A percentile compares a stretch with the other conserved stretches of the same genome.
Evolutionary conservation across 83 land plant species (phyloP).

Genomic region (Picea abies): DNA sequence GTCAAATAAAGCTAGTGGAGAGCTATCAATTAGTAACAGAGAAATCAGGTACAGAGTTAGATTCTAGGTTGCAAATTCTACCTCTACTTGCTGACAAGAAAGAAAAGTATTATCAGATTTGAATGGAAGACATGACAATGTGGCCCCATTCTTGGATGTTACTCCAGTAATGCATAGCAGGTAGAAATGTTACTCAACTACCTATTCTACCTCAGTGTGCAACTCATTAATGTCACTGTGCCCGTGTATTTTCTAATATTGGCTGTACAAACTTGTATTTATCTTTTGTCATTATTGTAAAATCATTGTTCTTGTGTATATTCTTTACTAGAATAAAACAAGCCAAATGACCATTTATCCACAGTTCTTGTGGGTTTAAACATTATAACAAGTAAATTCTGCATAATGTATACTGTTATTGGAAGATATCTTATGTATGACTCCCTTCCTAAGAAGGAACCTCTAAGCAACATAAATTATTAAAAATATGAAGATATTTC

Average conservation of each 20-base stretch:
- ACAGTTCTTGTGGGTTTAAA: neutral
- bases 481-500: neutral
- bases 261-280: neutral
- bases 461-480: neutral
- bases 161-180: too few species aligned
- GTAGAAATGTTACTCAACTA: too few species aligned
- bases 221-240: neutral
- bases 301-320: neutral
- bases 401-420: too few species aligned
- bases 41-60: slow-evolving; percentile 74
- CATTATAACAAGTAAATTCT: neutral
- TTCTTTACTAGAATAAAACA: neutral
- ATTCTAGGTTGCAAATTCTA: slow-evolving; percentile 82
- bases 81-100: slow-evolving; percentile 46
- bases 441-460: neutral
- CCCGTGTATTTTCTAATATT: neutral
- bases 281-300: neutral
- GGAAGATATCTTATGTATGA: too few species aligned
- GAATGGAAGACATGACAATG: neutral
- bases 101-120: neutral
- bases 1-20: slow-evolving; percentile 84
- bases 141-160: neutral
- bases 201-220: too few species aligned
- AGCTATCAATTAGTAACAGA: slow-evolving; percentile 93
- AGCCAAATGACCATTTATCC: neutral